Evolutionary conservation across 768 basidiomycete genomes (phyloP), one percentile per base, ranked within the genome.

Genomic region (Mycena chlorophos): DNA sequence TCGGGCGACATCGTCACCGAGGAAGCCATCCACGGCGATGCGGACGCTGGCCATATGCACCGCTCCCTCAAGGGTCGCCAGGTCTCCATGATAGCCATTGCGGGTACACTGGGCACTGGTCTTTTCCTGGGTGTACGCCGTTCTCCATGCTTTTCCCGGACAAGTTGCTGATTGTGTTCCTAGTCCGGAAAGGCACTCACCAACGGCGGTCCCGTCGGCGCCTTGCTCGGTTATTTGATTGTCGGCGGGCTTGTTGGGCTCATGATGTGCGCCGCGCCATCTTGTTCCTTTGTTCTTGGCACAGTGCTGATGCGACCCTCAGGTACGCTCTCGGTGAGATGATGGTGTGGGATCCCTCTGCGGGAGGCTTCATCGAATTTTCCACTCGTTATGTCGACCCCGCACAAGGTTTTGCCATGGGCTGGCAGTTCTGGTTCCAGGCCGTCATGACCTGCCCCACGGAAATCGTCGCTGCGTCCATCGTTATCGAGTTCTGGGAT

Each of bases 201-300:
- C 1, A 68, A 67, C 16, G 77, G 74, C 10, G 79, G 79, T 1
- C 78, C 79, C 0, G 66, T 78, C 13, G 78, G 79, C 16, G 60
- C 74, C 0, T 60, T 77, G 34, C 64, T 80, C 12, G 78, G 73
- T 1, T 80, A 80, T 61, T 31, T 58, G 19, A 63, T 79, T 55
- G 71, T 78, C 46, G 76, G 75, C 6, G 52, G 59, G 0, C 62
- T 75, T 34, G 67, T 69, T n/a, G 68, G 65, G 49, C 63, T 62
- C 46, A 60, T 70, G 17, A 68, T 69, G 55, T 56, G 45, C 55
- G 45, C 27, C 13, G 23, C 25, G 4, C 40, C 8, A 22, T 14
- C 40, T 8, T 34, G 31, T 17, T 8, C 31, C 31, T 34, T 17
- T 34, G 17, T 34, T 17, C 31, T n/a, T n/a, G n/a, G n/a, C n/a